Evolutionary conservation across 2,329 filamentous ascomycete species (phyloP), one percentile per base, ranked within the genome.

Genomic region (Endoconidiophora polonica): DNA sequence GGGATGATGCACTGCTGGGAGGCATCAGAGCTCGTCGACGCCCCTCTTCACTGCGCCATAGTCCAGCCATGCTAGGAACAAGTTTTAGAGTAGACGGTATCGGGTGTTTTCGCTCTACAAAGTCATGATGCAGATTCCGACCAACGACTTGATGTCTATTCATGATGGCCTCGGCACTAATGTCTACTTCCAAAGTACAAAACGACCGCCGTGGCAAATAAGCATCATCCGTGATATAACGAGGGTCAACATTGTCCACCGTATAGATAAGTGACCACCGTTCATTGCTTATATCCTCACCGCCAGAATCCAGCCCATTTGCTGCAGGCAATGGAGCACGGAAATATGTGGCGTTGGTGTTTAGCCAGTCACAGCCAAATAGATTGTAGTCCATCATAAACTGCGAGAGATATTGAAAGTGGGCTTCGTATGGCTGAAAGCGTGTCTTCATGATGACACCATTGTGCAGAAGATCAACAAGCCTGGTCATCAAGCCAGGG

Each of bases 311-410:
- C 4, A 78, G 67, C 20, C 81, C 72, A n/a, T 79, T 68, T 58
- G 76, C 78, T 6, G 73, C 67, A 0, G 88, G 88, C 2, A 95
- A 69, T 0, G 87, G 87, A 2, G 71, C 70, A 49, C 91, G 71
- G 1, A 80, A 76, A 55, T 77, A 83, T 7, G 69, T 69, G 46
- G 79, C 82, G 52, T 90, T 76, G 56, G 96, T 78, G 58, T 90
- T 93, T 10, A 52, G 16, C 50, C 50, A 52, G 36, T 49, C 81
- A 61, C 91, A 98, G 5, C 93, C 93, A 62, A 94, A 96, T 56
- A 98, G 69, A 61, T 95, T 98, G 69, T 93, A 98, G 63, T 98
- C 93, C 56, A 82, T 83, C 91, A 98, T 96, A 76, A 93, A 98
- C 65, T 98, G 93, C 7, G 91, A 72, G 6, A 95, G 67, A 61